Base-by-base conservation (phyloP, 2,329 filamentous ascomycete species). In the Aspergillus sp. region DNA sequence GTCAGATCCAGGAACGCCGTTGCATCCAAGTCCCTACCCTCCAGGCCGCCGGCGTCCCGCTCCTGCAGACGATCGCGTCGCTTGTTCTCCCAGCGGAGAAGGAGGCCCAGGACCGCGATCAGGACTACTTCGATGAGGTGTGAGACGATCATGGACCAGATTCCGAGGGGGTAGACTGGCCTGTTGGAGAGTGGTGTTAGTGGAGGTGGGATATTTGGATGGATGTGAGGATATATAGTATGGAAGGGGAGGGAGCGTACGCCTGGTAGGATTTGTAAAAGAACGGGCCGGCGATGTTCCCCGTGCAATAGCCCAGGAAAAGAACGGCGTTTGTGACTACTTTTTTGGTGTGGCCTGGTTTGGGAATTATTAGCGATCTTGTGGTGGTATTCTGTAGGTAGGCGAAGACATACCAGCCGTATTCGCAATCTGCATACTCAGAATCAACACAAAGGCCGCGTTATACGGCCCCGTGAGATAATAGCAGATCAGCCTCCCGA, bases 321-420 rank as follows among this genome's bases (percentile, higher is more conserved):
- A 77, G 61, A 35, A 75, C 67, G 1, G 71, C 74, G 14, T 75
- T 76, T n/a, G 74, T 74, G 15, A 78, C 69, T 28, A 78, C 73
- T 48, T 80, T 77, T 49, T 78, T 78, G 1, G 73, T 75, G 40
- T 76, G 72, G 0, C 74, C 74, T 37, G 46, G 54, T 8, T 61
- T 49, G 28, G 57, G 57, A 32, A 52, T 55, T 11, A 4, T 19
- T 5, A 30, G 8, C 14, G 15, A 3, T 6, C 11, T 16, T 2
- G 6, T 5, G 5, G 2, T 1, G 28, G 26, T 32, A 14, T 24
- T 7, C 22, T 11, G n/a, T 2, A 17, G 8, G 1, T 2, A 4
- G 11, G 4, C 1, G 2, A 4, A 16, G 7, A 37, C 48, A 22
- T 33, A 59, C 58, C 58, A 48, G 53, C 68, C 48, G 53, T 74